phyloP scores from a whole-genome alignment of 164 flowering plant species.

The Houttuynia cordata region DNA sequence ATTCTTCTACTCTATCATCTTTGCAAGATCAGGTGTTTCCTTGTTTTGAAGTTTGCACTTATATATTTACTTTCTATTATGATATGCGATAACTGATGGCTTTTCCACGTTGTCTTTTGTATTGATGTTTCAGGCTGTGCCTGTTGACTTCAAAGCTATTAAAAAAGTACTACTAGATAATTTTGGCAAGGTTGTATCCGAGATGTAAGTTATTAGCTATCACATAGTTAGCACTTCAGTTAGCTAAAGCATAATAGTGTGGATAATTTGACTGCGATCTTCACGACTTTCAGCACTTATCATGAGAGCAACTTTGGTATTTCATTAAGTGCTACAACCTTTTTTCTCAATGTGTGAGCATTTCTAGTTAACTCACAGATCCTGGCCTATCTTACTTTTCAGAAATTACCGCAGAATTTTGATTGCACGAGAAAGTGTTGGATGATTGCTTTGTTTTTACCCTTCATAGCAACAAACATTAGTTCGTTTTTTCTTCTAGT shows the following conservation, averaged over 20 bases:
- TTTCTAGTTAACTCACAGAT: no score
- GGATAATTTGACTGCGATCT: neutral
- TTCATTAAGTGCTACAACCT: neutral
- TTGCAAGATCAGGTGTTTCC: conserved; percentile 71
- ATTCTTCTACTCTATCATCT: conserved; percentile 59
- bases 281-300: neutral
- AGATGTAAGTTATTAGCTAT: conserved; percentile 41
- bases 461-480: no score
- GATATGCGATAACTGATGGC: no score
- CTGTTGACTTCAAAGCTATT: conserved; percentile 55
- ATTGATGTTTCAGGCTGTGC: conserved; percentile 53
- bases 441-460: no score
- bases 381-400: neutral
- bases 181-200: conserved; percentile 46
- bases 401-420: neutral
- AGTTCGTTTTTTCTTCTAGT: no score
- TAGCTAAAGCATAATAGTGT: neutral
- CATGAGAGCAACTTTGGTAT: neutral
- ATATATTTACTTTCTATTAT: neutral
- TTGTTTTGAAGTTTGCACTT: neutral
- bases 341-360: neutral
- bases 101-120: neutral
- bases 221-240: no score
- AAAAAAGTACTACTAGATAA: conserved; percentile 42
- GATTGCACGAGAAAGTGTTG: no score